phyloP scores from a whole-genome alignment of 2,329 filamentous ascomycete genomes.

The Didymella keratinophila region DNA sequence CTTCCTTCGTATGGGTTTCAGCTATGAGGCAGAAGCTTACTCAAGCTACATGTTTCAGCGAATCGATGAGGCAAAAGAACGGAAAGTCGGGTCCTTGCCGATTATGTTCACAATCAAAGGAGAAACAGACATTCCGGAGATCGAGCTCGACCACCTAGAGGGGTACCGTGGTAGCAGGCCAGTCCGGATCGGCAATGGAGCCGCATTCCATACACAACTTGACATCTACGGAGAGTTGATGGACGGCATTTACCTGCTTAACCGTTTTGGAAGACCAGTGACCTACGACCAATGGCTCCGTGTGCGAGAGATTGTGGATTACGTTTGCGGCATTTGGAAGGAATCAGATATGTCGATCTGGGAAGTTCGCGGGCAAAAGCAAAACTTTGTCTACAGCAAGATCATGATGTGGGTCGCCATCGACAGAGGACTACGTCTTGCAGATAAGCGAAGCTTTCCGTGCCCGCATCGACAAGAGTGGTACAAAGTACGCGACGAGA shows the following conservation, averaged over 20 bases:
- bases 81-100: constrained; percentile 67
- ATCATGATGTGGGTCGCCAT: constrained; percentile 85
- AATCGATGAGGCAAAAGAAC: constrained; percentile 67
- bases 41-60: constrained; percentile 80
- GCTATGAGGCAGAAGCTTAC: constrained; percentile 77
- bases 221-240: constrained; percentile 83
- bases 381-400: constrained; percentile 83
- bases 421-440: constrained; percentile 75
- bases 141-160: constrained; percentile 72
- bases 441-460: constrained; percentile 77
- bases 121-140: constrained; percentile 75
- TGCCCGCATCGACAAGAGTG: constrained; percentile 74
- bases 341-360: constrained; percentile 81
- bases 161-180: constrained; percentile 75
- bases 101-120: constrained; percentile 80
- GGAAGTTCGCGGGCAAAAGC: constrained; percentile 78
- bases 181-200: constrained; percentile 79
- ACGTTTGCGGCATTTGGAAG: constrained; percentile 72
- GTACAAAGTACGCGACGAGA: constrained; percentile 69
- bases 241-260: constrained; percentile 79
- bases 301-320: constrained; percentile 73
- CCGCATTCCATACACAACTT: constrained; percentile 77
- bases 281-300: constrained; percentile 79
- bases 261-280: constrained; percentile 77
- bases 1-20: constrained; percentile 77